Conservation (phyloP, 2,329 filamentous ascomycete genomes). For the Colletotrichum shisoi region DNA sequence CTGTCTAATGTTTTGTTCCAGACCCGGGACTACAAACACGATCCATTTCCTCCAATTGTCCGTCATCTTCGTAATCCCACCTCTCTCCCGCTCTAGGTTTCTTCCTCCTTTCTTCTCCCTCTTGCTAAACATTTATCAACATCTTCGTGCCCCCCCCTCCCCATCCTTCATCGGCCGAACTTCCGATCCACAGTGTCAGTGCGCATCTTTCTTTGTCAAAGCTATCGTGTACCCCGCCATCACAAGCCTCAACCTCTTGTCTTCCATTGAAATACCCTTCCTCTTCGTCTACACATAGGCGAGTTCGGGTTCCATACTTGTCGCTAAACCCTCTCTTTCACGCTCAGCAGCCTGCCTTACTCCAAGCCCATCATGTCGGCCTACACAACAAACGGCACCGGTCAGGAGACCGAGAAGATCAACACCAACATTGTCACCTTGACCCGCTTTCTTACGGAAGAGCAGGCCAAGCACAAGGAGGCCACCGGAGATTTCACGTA, state of each 20-base stretch:
- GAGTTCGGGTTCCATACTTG: background rate
- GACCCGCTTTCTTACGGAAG: slow-evolving; percentile 93
- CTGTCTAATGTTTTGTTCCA: slow-evolving; percentile 33
- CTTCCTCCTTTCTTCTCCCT: slow-evolving; percentile 29
- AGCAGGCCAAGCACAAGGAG: slow-evolving; percentile 90
- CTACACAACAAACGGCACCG: slow-evolving; percentile 50
- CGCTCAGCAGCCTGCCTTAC: background rate
- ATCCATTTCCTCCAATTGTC: slow-evolving; percentile 30
- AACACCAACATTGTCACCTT: slow-evolving; percentile 97
- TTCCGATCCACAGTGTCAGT: slow-evolving; percentile 10
- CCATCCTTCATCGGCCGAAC: slow-evolving; percentile 18
- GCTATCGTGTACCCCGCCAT: slow-evolving; percentile 26
- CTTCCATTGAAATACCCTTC: slow-evolving; percentile 3
- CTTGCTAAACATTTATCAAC: slow-evolving; percentile 18
- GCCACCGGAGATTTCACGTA: slow-evolving; percentile 99
- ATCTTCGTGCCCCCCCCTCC: background rate
- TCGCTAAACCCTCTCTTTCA: background rate
- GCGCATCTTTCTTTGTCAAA: slow-evolving; percentile 23
- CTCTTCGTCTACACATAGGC: slow-evolving; percentile 1
- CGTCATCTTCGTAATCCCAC: slow-evolving; percentile 23
- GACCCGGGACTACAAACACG: slow-evolving; percentile 30
- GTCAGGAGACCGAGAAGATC: slow-evolving; percentile 75
- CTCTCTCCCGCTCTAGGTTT: slow-evolving; percentile 18
- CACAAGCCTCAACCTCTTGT: slow-evolving; percentile 25
- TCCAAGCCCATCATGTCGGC: slow-evolving; percentile 37